Conservation (phyloP, 106 monocot genomes). For the Narthecium ossifragum region DNA sequence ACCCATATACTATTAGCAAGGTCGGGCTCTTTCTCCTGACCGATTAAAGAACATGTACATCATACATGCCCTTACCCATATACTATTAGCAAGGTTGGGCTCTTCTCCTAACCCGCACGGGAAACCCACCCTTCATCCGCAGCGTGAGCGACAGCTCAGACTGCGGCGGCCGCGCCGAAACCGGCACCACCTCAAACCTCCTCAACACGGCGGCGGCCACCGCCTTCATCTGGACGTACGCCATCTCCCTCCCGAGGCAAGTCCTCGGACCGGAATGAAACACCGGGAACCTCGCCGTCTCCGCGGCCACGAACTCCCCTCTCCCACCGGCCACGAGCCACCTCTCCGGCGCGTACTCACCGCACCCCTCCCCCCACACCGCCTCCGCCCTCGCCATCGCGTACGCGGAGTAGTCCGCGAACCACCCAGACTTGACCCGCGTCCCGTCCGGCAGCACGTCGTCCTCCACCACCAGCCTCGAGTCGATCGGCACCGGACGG, state of each 20-base stretch:
- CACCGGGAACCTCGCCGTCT: constrained; percentile 9
- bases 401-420: not conserved
- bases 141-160: constrained; percentile 10
- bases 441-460: constrained; percentile 10
- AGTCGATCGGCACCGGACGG: constrained; percentile 8
- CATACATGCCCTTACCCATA: too few relatives aligned
- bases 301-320: not conserved
- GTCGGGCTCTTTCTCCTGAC: too few relatives aligned
- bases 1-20: too few relatives aligned
- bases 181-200: not conserved
- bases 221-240: constrained; percentile 17
- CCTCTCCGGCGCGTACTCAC: constrained; percentile 12
- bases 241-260: constrained; percentile 17
- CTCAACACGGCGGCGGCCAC: constrained; percentile 3
- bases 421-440: not conserved
- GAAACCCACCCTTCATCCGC: constrained; percentile 14
- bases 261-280: constrained; percentile 9
- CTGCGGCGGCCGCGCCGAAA: not conserved
- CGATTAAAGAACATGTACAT: too few relatives aligned
- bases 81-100: too few relatives aligned
- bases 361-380: constrained; percentile 6
- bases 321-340: constrained; percentile 1
- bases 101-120: not conserved
- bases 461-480: not conserved
- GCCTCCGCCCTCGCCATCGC: constrained; percentile 6